These are phyloP conservation scores for Suhomyces yuchorum DNA, from an alignment of 1,139 yeast species.

Conservation along the genomic window DNA sequence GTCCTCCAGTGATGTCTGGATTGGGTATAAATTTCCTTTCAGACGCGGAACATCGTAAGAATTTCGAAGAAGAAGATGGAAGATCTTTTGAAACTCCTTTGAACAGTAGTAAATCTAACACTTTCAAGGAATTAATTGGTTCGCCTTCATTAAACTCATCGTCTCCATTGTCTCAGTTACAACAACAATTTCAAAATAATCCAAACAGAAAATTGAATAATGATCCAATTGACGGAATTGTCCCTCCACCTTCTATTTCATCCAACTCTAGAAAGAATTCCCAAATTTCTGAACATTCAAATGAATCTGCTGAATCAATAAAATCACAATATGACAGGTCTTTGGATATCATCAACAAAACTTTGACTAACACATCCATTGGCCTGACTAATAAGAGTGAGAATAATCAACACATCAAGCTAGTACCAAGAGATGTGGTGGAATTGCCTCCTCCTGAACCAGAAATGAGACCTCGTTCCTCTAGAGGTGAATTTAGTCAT, in stretches of 20 bases:
- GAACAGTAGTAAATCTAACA: slow-evolving; percentile 16
- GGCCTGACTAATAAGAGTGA: slow-evolving; percentile 14
- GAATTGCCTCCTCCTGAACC: slow-evolving; percentile 12
- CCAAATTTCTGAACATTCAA: slow-evolving; percentile 18
- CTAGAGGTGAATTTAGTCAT: slow-evolving; percentile 31
- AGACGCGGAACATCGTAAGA: slow-evolving; percentile 18
- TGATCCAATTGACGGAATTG: slow-evolving; percentile 6
- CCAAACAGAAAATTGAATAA: slow-evolving; percentile 2
- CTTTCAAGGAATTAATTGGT: slow-evolving; percentile 26
- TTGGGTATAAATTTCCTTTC: slow-evolving; percentile 39
- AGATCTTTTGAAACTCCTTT: slow-evolving; percentile 14
- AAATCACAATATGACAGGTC: slow-evolving; percentile 28
- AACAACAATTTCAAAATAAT: slow-evolving; percentile 16
- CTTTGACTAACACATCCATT: slow-evolving; percentile 24
- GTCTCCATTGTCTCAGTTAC: slow-evolving; percentile 22
- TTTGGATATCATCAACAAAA: slow-evolving; percentile 31
- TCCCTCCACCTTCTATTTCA: slow-evolving; percentile 15
- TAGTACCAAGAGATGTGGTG: slow-evolving; percentile 17
- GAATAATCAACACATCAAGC: slow-evolving; percentile 12
- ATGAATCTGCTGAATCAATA: slow-evolving; percentile 24
- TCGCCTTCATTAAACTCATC: slow-evolving; percentile 24
- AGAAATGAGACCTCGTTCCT: slow-evolving; percentile 31
- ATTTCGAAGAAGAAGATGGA: slow-evolving; percentile 6
- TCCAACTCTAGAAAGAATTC: slow-evolving; percentile 15
- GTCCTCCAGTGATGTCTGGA: slow-evolving; percentile 32